phyloP scores from a whole-genome alignment of 495 filamentous ascomycete genomes.

The Arthonia radiata region DNA sequence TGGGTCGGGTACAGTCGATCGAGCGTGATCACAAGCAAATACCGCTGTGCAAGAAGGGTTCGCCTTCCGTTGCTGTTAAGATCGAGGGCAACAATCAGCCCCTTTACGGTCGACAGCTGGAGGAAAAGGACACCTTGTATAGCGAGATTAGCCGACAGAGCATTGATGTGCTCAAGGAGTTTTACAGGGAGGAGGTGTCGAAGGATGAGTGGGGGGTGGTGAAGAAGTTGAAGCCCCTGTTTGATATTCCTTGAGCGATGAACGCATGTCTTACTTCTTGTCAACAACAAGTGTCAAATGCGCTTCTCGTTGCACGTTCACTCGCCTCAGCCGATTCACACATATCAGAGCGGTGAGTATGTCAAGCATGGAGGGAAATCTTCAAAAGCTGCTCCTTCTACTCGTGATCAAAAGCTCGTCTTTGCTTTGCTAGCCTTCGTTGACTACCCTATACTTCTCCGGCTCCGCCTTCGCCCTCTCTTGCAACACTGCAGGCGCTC shows the following conservation, averaged over 20 bases:
- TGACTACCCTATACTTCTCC: no score
- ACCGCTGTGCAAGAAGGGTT: slow-evolving; percentile 73
- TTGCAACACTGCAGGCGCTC: no score
- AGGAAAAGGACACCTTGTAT: slow-evolving; percentile 80
- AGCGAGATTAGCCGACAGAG: slow-evolving; percentile 61
- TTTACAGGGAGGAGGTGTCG: slow-evolving; percentile 69
- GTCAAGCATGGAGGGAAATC: no score
- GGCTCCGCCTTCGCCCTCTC: no score
- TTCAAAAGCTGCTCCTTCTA: no score
- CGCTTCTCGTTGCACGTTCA: no score
- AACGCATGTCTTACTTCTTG: no score
- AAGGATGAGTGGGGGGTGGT: slow-evolving; percentile 87
- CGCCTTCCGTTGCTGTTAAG: slow-evolving; percentile 91
- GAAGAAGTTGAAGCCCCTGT: slow-evolving; percentile 80
- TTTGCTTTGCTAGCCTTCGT: no score
- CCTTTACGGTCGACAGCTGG: slow-evolving; percentile 80
- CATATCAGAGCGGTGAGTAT: no score
- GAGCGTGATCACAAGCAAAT: slow-evolving; percentile 96
- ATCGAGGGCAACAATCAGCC: slow-evolving; percentile 92
- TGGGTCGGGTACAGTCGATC: slow-evolving; percentile 95
- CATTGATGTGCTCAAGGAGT: slow-evolving; percentile 92
- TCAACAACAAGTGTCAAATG: no score
- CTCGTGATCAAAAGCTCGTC: no score
- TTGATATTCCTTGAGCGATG: slow-evolving; percentile 83
- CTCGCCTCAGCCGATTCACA: no score